Evolutionary conservation across 768 basidiomycete species (phyloP), one percentile per base, ranked within the genome.

Genomic region (Hortiboletus campestris): DNA sequence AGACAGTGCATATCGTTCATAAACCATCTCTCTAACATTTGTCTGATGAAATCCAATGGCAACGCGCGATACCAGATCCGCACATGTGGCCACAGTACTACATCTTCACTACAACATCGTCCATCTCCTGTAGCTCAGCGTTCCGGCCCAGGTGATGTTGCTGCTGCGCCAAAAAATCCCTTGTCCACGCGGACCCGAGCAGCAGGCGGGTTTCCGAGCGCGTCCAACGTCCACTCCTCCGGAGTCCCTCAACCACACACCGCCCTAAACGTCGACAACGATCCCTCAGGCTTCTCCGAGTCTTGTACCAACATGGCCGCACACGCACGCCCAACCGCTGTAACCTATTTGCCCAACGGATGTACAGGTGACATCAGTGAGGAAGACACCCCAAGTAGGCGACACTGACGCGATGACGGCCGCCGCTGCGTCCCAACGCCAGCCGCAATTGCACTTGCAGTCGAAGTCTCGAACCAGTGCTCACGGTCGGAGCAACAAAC

Each of bases 291-390:
- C n/a, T 97, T 77, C n/a, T n/a, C n/a, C n/a, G n/a, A n/a, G n/a
- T 97, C 94, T 60, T 91, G 86, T 20, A 90, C 80, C 62, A 98
- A 74, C 51, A 85, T 84, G 57, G 94, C 81, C 42, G 84, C 84
- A 41, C 88, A 89, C 53, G 76, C 68, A 60, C 76, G 82, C n/a
- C 65, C 69, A 10, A 53, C 49, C 32, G 56, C 52, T 31, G 67
- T 65, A 29, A 49, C 48, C 5, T 70, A 67, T 44, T 62, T 71
- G 38, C 61, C 63, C 57, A 63, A 44, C 47, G 62, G 70, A 44
- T 69, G 61, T 38, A 66, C 60, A 56, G 69, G 62, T 48, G 67
- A 56, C 63, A 61, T 58, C 68, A 51, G 49, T 46, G 62, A 59
- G 31, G 57, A 70, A 62, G 51, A 69, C 44, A 47, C 63, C 17